phyloP scores from a whole-genome alignment of 345 rosid genomes.

The Pistacia vera region DNA sequence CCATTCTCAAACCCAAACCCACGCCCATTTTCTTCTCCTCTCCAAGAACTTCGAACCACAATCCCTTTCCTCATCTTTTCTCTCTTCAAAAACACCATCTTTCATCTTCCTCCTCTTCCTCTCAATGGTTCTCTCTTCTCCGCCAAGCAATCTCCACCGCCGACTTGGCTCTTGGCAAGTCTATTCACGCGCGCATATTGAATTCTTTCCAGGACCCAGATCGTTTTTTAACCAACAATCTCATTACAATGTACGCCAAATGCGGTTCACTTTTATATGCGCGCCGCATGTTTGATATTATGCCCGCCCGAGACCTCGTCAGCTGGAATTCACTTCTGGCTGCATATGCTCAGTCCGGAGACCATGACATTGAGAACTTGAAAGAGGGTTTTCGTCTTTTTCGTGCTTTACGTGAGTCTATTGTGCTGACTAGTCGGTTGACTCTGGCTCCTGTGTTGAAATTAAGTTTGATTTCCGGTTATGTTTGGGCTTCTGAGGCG shows the following conservation, averaged over 20 bases:
- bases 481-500: slow-evolving; percentile 47
- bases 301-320: slow-evolving; percentile 49
- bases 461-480: slow-evolving; percentile 51
- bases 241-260: slow-evolving; percentile 45
- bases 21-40: background rate
- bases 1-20: background rate
- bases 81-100: slow-evolving; percentile 11
- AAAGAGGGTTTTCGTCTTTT: slow-evolving; percentile 44
- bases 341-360: slow-evolving; percentile 49
- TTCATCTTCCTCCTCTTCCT: slow-evolving; percentile 31
- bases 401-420: slow-evolving; percentile 32
- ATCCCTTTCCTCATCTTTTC: background rate
- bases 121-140: slow-evolving; percentile 55
- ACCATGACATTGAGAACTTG: slow-evolving; percentile 22
- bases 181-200: slow-evolving; percentile 47
- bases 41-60: background rate
- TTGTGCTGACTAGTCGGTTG: slow-evolving; percentile 40
- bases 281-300: slow-evolving; percentile 56
- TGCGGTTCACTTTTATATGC: slow-evolving; percentile 57
- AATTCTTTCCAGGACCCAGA: slow-evolving; percentile 35
- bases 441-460: slow-evolving; percentile 59
- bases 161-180: slow-evolving; percentile 47
- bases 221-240: slow-evolving; percentile 57
- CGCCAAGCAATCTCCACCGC: slow-evolving; percentile 56
- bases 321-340: slow-evolving; percentile 63